Conservation (phyloP, 768 basidiomycete genomes). For the Panaeolus papilionaceus region DNA sequence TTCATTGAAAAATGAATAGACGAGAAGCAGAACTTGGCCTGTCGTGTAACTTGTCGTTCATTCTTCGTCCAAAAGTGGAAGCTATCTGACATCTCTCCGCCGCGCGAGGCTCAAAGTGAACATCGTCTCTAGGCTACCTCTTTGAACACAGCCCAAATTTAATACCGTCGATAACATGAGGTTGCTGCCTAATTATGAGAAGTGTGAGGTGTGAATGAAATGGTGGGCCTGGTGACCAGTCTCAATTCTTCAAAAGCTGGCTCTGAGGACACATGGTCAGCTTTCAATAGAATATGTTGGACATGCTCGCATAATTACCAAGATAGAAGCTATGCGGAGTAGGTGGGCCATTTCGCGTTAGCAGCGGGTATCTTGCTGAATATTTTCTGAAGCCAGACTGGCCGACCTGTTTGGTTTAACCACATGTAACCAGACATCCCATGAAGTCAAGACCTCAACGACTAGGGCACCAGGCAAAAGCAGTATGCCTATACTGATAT, state of each 20-base stretch:
- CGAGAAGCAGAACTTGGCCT: background rate
- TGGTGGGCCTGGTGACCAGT: background rate
- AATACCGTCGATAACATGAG: background rate
- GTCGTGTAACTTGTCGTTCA: background rate
- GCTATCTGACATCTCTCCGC: background rate
- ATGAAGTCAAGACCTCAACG: background rate
- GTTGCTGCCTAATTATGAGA: background rate
- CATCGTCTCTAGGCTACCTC: background rate
- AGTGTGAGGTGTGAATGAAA: background rate
- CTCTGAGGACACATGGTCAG: background rate
- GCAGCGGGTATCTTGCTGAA: background rate
- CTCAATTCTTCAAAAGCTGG: background rate
- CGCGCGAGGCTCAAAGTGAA: conserved; percentile 6
- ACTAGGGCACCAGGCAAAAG: background rate
- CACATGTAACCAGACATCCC: background rate
- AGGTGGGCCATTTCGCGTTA: background rate
- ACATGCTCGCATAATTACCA: background rate
- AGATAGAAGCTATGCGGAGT: background rate
- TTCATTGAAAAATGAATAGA: background rate
- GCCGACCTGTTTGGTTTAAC: background rate
- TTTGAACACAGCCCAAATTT: background rate
- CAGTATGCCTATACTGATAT: background rate
- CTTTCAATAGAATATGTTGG: background rate
- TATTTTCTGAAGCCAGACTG: background rate
- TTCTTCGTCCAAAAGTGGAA: background rate